A percentile compares a stretch with the other conserved stretches of the same genome.
Evolutionary conservation across 257 asterid genomes (phyloP).

Genomic region (Fraxinus quadrangulata): DNA sequence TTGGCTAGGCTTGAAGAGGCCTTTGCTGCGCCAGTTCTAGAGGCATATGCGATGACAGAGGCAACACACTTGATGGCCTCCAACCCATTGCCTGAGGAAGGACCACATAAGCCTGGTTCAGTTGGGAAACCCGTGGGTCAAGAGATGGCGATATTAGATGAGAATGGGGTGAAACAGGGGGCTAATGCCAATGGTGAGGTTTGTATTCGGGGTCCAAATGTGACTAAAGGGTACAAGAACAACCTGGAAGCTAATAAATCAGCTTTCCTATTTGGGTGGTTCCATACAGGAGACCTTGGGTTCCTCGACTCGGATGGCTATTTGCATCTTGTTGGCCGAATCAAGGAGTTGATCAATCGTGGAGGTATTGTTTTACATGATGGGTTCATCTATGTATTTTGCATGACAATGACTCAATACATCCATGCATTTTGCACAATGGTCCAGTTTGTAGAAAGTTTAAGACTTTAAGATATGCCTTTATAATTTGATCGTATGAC

Average conservation of each 20-base stretch:
- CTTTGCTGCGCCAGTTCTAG: constrained; percentile 78
- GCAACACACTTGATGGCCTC: constrained; percentile 90
- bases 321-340: constrained; percentile 91
- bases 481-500: neutral
- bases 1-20: constrained; percentile 84
- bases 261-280: constrained; percentile 83
- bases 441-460: neutral
- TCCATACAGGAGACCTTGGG: constrained; percentile 87
- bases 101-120: constrained; percentile 77
- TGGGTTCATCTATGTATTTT: neutral
- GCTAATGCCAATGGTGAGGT: constrained; percentile 71
- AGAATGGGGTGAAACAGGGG: constrained; percentile 59
- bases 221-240: constrained; percentile 80
- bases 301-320: constrained; percentile 75
- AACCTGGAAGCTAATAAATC: constrained; percentile 81
- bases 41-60: constrained; percentile 96
- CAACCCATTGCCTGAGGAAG: constrained; percentile 78
- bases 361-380: constrained; percentile 63
- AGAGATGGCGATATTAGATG: constrained; percentile 82
- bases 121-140: constrained; percentile 93
- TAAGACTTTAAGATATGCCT: neutral
- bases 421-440: neutral
- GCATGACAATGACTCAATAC: neutral
- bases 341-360: constrained; percentile 87
- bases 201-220: constrained; percentile 86